Conservation (phyloP, 345 rosid genomes). For the Aethionema arabicum region DNA sequence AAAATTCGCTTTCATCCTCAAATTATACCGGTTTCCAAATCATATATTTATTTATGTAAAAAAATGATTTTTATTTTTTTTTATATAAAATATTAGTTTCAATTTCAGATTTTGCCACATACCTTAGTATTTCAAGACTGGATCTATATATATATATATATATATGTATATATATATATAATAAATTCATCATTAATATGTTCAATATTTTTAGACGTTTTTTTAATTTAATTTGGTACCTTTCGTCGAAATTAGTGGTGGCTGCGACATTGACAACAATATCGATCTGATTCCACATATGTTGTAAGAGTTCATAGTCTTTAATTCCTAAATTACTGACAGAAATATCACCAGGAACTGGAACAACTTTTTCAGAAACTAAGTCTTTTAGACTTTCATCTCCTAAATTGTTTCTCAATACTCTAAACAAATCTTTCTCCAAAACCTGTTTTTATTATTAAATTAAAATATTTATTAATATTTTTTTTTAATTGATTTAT, state of each 20-base stretch:
- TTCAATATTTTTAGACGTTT: background rate
- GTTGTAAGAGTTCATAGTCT: conserved; percentile 39
- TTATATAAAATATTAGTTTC: too few species aligned
- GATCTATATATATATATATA: too few species aligned
- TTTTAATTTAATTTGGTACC: conserved; percentile 32
- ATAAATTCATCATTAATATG: background rate
- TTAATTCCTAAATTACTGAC: conserved; percentile 47
- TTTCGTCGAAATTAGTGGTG: conserved; percentile 71
- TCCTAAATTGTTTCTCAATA: conserved; percentile 45
- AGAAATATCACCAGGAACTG: conserved; percentile 57
- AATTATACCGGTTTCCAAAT: too few species aligned
- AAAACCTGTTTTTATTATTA: conserved; percentile 39
- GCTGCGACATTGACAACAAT: conserved; percentile 67
- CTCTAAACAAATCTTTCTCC: conserved; percentile 55
- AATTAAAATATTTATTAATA: background rate
- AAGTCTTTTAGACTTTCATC: conserved; percentile 35
- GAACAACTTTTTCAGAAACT: conserved; percentile 49
- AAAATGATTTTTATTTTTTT: too few species aligned
- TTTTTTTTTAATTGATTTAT: background rate
- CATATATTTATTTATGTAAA: too few species aligned
- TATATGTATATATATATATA: too few species aligned
- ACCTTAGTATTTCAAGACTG: too few species aligned
- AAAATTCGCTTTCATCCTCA: too few species aligned
- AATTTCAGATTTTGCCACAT: too few species aligned
- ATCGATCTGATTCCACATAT: conserved; percentile 51